Evolutionary conservation across 176 grass and related monocot genomes (phyloP).

Genomic region (Oryza meyeriana): DNA sequence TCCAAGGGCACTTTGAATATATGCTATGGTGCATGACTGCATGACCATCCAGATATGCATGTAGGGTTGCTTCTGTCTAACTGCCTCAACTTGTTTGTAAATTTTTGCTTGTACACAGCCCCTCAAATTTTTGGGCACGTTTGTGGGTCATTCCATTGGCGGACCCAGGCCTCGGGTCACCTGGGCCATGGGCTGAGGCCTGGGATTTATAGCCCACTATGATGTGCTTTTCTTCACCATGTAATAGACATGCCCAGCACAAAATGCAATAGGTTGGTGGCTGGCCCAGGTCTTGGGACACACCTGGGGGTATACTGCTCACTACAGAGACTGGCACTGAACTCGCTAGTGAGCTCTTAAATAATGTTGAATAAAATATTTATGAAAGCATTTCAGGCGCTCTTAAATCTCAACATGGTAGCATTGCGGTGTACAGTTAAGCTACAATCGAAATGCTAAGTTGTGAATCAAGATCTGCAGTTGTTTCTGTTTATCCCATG

Average conservation of each 20-base stretch:
- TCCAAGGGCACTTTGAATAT: not conserved
- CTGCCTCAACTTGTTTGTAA: not conserved
- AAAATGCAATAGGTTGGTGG: not conserved
- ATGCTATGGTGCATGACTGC: not conserved
- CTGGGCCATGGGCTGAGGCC: not conserved
- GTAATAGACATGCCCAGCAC: not conserved
- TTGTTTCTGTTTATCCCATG: not conserved
- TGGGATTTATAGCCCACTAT: not conserved
- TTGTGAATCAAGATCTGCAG: not conserved
- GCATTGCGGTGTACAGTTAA: not conserved
- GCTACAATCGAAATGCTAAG: not conserved
- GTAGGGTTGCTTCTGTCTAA: not conserved
- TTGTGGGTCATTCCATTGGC: not conserved
- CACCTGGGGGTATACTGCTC: not conserved
- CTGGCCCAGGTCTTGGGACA: not conserved
- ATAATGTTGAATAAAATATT: not conserved
- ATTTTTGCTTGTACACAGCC: not conserved
- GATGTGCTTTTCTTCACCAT: not conserved
- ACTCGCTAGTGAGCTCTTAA: too few species aligned
- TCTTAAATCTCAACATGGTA: not conserved
- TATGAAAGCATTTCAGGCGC: not conserved
- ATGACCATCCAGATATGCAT: not conserved
- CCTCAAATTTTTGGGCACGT: not conserved
- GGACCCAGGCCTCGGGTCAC: too few species aligned
- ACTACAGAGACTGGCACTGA: not conserved